Conservation (phyloP, 2,329 filamentous ascomycete species). For the Monilinia polystroma region DNA sequence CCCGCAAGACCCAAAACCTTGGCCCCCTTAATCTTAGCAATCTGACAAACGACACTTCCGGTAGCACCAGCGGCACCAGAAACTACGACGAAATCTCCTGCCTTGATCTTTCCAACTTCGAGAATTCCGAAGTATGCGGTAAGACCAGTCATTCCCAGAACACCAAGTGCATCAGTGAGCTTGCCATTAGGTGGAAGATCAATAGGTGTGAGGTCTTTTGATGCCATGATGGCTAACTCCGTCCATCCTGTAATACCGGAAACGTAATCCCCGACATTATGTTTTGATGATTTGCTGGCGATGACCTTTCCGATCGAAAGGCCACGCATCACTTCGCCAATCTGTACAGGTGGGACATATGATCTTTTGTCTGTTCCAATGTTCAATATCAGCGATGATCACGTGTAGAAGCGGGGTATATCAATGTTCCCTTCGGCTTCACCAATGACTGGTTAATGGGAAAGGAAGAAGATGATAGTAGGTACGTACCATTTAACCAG, state of each 20-base stretch:
- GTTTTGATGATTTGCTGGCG: slow-evolving; percentile 56
- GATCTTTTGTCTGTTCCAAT: slow-evolving; percentile 47
- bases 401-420: slow-evolving; percentile 9
- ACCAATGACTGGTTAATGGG: slow-evolving; percentile 7
- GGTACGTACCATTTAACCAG: slow-evolving; percentile 60
- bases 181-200: slow-evolving; percentile 45
- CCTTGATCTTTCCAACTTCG: slow-evolving; percentile 64
- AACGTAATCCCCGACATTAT: slow-evolving; percentile 59
- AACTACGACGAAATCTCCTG: slow-evolving; percentile 73
- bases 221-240: slow-evolving; percentile 59
- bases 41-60: slow-evolving; percentile 73
- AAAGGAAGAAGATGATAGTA: slow-evolving; percentile 1
- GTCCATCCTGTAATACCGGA: slow-evolving; percentile 60
- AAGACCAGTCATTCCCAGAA: slow-evolving; percentile 64
- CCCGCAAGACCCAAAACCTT: slow-evolving; percentile 65
- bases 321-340: slow-evolving; percentile 69
- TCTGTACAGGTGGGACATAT: slow-evolving; percentile 67
- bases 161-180: slow-evolving; percentile 60
- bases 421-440: neutral
- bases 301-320: slow-evolving; percentile 58
- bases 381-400: slow-evolving; percentile 5
- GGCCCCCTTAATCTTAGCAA: slow-evolving; percentile 69
- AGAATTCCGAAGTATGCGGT: slow-evolving; percentile 76
- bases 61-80: slow-evolving; percentile 77
- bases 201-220: slow-evolving; percentile 49